phyloP scores from a whole-genome alignment of 2,329 filamentous ascomycete species.

The Cucurbitaria berberidis region DNA sequence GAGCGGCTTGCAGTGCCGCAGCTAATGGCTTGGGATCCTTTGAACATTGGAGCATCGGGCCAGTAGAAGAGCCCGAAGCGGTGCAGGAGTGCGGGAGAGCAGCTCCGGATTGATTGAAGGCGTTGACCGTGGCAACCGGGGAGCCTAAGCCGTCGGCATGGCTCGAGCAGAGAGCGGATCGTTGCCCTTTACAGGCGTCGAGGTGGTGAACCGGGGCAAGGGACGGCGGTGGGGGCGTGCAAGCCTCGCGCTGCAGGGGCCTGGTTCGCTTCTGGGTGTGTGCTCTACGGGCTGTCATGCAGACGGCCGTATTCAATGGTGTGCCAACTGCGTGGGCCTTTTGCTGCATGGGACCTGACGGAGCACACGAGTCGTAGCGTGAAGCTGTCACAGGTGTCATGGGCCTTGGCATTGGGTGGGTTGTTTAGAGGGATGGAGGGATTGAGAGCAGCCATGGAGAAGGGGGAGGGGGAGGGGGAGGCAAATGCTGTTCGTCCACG shows the following conservation, averaged over 20 bases:
- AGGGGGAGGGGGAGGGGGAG: neutral
- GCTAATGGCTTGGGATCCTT: conserved; percentile 18
- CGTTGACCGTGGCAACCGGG: conserved; percentile 29
- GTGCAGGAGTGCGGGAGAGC: conserved; percentile 11
- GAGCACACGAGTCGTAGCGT: conserved; percentile 2
- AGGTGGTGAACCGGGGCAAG: conserved; percentile 17
- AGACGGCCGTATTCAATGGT: conserved; percentile 17
- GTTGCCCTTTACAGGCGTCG: conserved; percentile 20
- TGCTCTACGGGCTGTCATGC: conserved; percentile 33
- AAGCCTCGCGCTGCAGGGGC: conserved; percentile 30
- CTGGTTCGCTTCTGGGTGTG: conserved; percentile 23
- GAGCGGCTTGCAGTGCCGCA: conserved; percentile 21
- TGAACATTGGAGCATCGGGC: conserved; percentile 10
- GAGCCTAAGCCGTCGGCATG: conserved; percentile 26
- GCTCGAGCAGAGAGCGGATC: conserved; percentile 18
- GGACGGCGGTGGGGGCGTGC: conserved; percentile 16
- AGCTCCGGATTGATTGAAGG: conserved; percentile 17
- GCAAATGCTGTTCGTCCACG: no score
- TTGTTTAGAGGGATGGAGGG: neutral
- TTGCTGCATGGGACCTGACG: conserved; percentile 11
- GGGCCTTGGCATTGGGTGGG: neutral
- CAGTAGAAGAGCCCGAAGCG: conserved; percentile 27
- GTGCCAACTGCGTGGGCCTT: conserved; percentile 6
- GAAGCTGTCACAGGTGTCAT: neutral
- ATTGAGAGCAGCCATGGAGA: neutral